These are phyloP conservation scores for Trichoderma reesei DNA, from an alignment of 495 filamentous ascomycete genomes.

Conservation along the genomic window DNA sequence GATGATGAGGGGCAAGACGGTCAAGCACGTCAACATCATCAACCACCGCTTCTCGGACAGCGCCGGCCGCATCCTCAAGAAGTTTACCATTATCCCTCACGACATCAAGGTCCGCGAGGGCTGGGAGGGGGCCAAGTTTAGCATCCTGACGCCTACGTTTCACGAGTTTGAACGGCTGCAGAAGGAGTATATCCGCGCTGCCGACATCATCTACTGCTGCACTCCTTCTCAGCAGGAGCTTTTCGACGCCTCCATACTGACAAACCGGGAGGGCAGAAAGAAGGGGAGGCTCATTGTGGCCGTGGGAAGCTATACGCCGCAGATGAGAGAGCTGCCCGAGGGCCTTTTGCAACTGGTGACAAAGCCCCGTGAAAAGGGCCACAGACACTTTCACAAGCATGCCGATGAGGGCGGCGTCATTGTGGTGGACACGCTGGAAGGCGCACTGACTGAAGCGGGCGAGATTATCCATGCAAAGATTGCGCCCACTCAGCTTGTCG, in stretches of 20 bases:
- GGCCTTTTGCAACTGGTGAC: slow-evolving; percentile 66
- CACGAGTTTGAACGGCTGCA: slow-evolving; percentile 59
- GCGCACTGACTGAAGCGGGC: slow-evolving; percentile 74
- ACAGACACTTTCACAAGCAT: slow-evolving; percentile 59
- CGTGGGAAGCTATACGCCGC: slow-evolving; percentile 72
- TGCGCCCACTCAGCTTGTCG: slow-evolving; percentile 61
- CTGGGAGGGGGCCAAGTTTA: slow-evolving; percentile 52
- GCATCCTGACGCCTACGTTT: slow-evolving; percentile 59
- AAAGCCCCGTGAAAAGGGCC: slow-evolving; percentile 33
- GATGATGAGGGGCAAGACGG: slow-evolving; percentile 57
- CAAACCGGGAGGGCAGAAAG: slow-evolving; percentile 54
- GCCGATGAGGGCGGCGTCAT: slow-evolving; percentile 63
- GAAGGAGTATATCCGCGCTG: slow-evolving; percentile 53
- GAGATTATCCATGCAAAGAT: slow-evolving; percentile 78
- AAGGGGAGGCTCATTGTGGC: slow-evolving; percentile 72
- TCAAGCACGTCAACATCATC: slow-evolving; percentile 70
- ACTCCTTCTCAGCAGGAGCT: slow-evolving; percentile 38
- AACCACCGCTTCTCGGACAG: slow-evolving; percentile 53
- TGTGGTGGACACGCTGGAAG: slow-evolving; percentile 73
- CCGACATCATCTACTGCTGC: slow-evolving; percentile 72
- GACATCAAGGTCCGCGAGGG: slow-evolving; percentile 45
- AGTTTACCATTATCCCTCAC: slow-evolving; percentile 44
- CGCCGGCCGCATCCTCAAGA: slow-evolving; percentile 43
- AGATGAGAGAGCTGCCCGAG: slow-evolving; percentile 79
- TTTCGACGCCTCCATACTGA: slow-evolving; percentile 48